Evolutionary conservation across 441 rosid genomes (phyloP), one percentile per base, ranked within the genome.

Genomic region (Bruguiera hainesii): DNA sequence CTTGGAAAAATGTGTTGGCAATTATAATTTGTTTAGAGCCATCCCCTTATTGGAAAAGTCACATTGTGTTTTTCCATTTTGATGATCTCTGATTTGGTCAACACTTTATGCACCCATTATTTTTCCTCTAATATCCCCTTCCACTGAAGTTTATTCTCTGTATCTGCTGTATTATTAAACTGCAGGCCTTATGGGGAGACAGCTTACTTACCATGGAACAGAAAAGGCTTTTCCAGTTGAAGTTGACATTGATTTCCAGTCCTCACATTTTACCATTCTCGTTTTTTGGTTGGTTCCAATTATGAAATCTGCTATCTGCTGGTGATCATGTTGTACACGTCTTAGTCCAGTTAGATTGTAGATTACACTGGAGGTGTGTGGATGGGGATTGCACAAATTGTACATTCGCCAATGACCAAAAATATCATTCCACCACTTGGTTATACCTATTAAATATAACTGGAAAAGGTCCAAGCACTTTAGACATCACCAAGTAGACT

Each of bases 171-270:
- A 2, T 37, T 48, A 60, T 46, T 63, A 59, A 59, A 59, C 71
- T 66, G 77, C 87, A 85, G 92, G 80, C 78, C 87, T 37, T 83
- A 75, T 48, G 83, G 85, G 11, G 89, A 86, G 71, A 62, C 73
- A 58, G 46, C 74, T 64, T 76, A 71, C 66, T 56, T 71, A 71
- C 77, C 87, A 25, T 84, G 91, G 90, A 90, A 77, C 68, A 71
- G 72, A 79, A 83, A 81, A 75, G 72, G 74, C 75, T 57, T 79
- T 65, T 73, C 88, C 56, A 46, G 71, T 60, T 86, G 81, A 86
- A 72, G 60, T 19, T 42, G 59, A 56, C 20, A 16, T 57, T 50
- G 37, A 11, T 1, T n/a, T 33, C 35, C 30, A 10, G 29, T n/a
- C n/a, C 15, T 13, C 16, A 42, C 18, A 42, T 13, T 39, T 42